Base-by-base conservation (phyloP, 768 basidiomycete genomes). In the Lanmaoa rubissima region DNA sequence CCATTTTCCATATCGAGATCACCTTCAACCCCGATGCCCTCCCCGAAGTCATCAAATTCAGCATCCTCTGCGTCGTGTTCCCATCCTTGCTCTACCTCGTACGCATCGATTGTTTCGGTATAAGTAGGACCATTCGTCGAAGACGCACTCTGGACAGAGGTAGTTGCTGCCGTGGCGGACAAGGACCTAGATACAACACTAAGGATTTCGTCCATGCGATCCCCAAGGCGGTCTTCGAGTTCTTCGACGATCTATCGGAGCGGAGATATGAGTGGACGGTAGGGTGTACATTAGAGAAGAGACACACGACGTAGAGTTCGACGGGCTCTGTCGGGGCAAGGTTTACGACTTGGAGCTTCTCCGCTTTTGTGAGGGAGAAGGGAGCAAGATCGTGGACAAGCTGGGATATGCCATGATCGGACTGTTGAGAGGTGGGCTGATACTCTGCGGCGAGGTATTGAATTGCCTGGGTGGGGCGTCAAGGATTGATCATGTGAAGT, bases 271-370 rank as follows among this genome's bases (percentile, higher is more conserved):
- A 53, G 53, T 32, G 45, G 17, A 45, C 3, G 47, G 32, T 4
- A 1, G 3, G 39, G 4, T 10, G 48, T 8, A 16, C 42, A 5
- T 1, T 19, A 34, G 16, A n/a, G 32, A 34, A 24, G 50, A 36
- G 31, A 81, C 92, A 45, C 61, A 95, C 94, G 54, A 92, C 88
- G 66, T 97, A 95, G 26, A 97, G 83, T 69, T 94, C 92, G 26
- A 96, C 92, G 0, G 85, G 77, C 46, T 85, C 79, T 8, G 83
- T 86, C 2, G 95, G 95, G 1, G 87, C 88, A 6, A 96, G 79
- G 66, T 98, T 97, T n/a, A 92, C 86, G 36, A 97, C 80, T 66
- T 95, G 92, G 4, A 97, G 78, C 66, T 94, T 94, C 77, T 98
- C 95, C 3, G 89, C 84, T 64, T 95, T 97, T 1, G 94, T 95